Percentiles rank a stretch among this genome's conserved stretches.
phyloP scores from a whole-genome alignment of 495 filamentous ascomycete genomes.

The Xylaria sp. region DNA sequence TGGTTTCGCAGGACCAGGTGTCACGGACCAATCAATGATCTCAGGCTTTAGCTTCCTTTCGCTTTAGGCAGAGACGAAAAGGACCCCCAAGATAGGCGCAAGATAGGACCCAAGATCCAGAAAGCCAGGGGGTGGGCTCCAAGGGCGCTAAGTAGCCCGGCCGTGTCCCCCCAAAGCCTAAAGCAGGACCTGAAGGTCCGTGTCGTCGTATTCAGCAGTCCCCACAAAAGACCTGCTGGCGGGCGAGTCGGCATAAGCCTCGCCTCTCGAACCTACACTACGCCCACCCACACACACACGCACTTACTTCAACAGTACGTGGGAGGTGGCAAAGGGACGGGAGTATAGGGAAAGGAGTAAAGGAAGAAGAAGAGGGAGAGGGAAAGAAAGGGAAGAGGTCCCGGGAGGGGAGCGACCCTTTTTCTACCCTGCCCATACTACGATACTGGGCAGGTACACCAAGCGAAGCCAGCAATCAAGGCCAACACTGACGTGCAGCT shows the following conservation, averaged over 20 bases:
- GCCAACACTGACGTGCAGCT: constrained; percentile 27
- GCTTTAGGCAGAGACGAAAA: constrained; percentile 4
- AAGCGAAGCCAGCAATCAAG: constrained; percentile 14
- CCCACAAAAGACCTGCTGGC: constrained; percentile 19
- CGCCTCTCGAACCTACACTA: constrained; percentile 18
- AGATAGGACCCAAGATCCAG: background rate
- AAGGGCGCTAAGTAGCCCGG: constrained; percentile 20
- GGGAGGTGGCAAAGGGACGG: constrained; percentile 4
- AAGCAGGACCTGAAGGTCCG: background rate
- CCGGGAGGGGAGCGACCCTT: background rate
- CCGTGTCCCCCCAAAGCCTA: background rate
- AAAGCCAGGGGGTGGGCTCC: constrained; percentile 5
- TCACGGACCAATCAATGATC: constrained; percentile 1
- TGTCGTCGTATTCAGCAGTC: constrained; percentile 11
- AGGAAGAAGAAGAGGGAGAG: background rate
- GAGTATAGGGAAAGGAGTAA: constrained; percentile 8
- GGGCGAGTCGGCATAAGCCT: constrained; percentile 18
- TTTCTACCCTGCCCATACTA: constrained; percentile 12
- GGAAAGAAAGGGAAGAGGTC: constrained; percentile 1
- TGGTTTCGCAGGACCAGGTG: background rate
- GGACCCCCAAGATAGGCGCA: constrained; percentile 1
- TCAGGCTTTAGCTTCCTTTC: background rate
- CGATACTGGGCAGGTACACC: background rate
- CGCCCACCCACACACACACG: constrained; percentile 12
- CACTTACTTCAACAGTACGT: background rate